Evolutionary conservation across 106 monocot species (phyloP).

Genomic region (Phalaenopsis equestris): DNA sequence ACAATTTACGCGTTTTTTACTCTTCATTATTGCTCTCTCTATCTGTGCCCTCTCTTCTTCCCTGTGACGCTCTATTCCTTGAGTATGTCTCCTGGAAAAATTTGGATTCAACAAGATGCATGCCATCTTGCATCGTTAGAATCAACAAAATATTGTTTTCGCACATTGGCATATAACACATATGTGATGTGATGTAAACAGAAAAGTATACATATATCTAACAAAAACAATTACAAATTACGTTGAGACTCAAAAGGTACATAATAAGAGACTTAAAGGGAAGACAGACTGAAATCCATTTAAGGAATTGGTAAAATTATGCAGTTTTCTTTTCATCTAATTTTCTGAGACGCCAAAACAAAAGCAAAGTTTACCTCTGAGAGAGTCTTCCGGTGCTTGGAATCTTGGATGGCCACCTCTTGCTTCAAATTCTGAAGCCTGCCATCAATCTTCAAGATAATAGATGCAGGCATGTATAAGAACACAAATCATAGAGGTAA

Average conservation of each 20-base stretch:
- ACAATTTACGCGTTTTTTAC: no score
- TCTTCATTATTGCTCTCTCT: no score
- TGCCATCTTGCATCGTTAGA: background rate
- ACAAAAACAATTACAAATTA: background rate
- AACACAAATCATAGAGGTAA: background rate
- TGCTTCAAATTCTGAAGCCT: slow-evolving; percentile 88
- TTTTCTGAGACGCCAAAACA: background rate
- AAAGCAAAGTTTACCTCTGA: slow-evolving; percentile 48
- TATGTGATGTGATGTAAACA: background rate
- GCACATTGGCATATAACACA: background rate
- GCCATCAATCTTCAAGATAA: slow-evolving; percentile 53
- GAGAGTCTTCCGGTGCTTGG: slow-evolving; percentile 85
- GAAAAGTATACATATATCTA: no score
- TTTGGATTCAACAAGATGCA: background rate
- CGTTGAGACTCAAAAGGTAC: background rate
- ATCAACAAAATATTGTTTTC: background rate
- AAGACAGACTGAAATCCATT: background rate
- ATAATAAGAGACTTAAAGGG: background rate
- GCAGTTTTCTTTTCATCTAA: background rate
- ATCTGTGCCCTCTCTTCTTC: no score
- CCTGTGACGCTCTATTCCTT: no score
- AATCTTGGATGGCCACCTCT: slow-evolving; percentile 71
- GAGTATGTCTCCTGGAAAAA: no score
- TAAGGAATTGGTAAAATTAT: background rate
- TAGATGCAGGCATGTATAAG: background rate